Percentiles rank a stretch among this genome's conserved stretches.
Conservation (phyloP, 495 filamentous ascomycete genomes). For the Chaetomium tenue region DNA sequence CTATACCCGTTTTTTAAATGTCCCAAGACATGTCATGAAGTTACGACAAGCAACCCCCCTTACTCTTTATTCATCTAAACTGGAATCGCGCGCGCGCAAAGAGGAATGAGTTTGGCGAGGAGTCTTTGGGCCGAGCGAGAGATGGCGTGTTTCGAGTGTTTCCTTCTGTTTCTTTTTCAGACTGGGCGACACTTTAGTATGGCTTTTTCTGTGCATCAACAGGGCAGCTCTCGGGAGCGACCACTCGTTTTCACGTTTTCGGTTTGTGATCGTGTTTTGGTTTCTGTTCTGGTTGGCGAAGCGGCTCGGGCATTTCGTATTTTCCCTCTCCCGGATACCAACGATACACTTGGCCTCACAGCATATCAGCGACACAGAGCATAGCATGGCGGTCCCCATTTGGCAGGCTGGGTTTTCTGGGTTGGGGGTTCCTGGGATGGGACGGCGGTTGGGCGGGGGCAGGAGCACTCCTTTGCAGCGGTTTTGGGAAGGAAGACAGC, state of each 20-base stretch:
- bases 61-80: slow-evolving; percentile 30
- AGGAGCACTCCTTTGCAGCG: slow-evolving; percentile 13
- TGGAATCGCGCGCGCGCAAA: slow-evolving; percentile 10
- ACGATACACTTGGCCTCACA: slow-evolving; percentile 40
- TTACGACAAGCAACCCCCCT: slow-evolving; percentile 35
- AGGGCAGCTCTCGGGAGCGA: slow-evolving; percentile 20
- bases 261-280: slow-evolving; percentile 11
- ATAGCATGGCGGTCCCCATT: slow-evolving; percentile 27
- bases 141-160: slow-evolving; percentile 7
- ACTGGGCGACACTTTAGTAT: slow-evolving; percentile 24
- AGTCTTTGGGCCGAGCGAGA: slow-evolving; percentile 22
- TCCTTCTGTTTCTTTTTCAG: slow-evolving; percentile 22
- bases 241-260: slow-evolving; percentile 21
- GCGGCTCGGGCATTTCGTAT: slow-evolving; percentile 17
- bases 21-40: slow-evolving; percentile 33
- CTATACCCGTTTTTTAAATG: slow-evolving; percentile 34
- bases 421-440: slow-evolving; percentile 8
- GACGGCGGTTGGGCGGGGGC: not conserved
- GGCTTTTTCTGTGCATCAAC: slow-evolving; percentile 25
- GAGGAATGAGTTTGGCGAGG: slow-evolving; percentile 28
- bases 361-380: slow-evolving; percentile 32
- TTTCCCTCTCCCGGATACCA: slow-evolving; percentile 26
- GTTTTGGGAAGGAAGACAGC: slow-evolving; percentile 25
- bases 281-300: slow-evolving; percentile 17
- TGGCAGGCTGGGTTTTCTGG: slow-evolving; percentile 13